Evolutionary conservation across 1,284 basidiomycete genomes (phyloP), one percentile per base, ranked within the genome.

Genomic region (Coniferiporia weirii): DNA sequence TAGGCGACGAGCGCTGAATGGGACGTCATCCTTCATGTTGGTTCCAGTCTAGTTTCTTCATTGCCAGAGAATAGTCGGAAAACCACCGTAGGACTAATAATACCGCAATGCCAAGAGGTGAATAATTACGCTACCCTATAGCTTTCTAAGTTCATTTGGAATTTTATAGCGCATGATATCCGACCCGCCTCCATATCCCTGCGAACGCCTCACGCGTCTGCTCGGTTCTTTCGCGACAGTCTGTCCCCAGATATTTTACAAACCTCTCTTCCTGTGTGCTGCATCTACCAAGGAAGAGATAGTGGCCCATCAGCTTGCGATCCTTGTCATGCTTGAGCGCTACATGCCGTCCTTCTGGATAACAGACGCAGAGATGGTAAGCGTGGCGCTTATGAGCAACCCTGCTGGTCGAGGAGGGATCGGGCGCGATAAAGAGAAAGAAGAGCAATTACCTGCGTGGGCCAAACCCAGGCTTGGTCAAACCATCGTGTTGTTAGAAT

Each of bases 341-440:
- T 79, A 82, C 64, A 69, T 90, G 10, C 76, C 81, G 0, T 79
- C 81, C 57, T 84, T 85, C 66, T 91, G 87, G 89, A 79, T 77
- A 2, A 77, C 82, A 19, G 85, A 91, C 69, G 77, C 85, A 1
- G 87, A 91, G 66, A 92, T 93, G 89, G 74, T 91, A 60, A 75
- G 83, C 3, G 80, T 91, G 3, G 87, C 86, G 3, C 69, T 91
- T 47, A 80, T 85, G 76, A 82, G 79, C 57, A 79, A 83, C 61
- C 68, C 73, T 8, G 72, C 72, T 4, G 69, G 64, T 15, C 52
- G 57, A 13, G 64, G 56, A n/a, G 65, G 66, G 63, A 59, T 61
- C n/a, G 61, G 59, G 67, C 72, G 72, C 49, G 71, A 70, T 0
- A 70, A 72, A 56, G 50, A 34, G 13, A 58, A 61, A 35, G 70